phyloP scores from a whole-genome alignment of 768 basidiomycete genomes.

The Leccinum uliginosum region DNA sequence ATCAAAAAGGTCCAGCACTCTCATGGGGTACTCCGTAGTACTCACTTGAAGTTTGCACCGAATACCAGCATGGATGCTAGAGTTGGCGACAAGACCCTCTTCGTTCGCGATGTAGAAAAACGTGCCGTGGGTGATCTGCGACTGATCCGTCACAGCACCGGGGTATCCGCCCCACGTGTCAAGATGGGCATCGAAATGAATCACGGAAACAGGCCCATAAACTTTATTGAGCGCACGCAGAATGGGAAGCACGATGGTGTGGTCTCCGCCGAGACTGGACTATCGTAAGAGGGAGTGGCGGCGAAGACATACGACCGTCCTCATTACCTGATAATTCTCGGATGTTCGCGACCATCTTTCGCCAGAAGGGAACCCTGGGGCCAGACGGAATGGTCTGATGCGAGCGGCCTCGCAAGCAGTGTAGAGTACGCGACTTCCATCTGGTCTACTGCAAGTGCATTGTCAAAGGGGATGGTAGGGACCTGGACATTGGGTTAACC shows the following conservation, averaged over 20 bases:
- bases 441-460: constrained; percentile 77
- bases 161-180: constrained; percentile 52
- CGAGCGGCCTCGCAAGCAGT: constrained; percentile 55
- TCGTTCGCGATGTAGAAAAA: constrained; percentile 80
- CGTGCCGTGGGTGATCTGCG: constrained; percentile 76
- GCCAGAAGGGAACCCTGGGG: constrained; percentile 34
- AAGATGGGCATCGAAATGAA: constrained; percentile 78
- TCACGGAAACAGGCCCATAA: constrained; percentile 78
- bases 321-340: constrained; percentile 61
- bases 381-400: constrained; percentile 21
- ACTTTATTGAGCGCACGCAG: constrained; percentile 72
- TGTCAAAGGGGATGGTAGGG: constrained; percentile 77
- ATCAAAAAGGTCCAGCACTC: neutral
- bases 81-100: constrained; percentile 71
- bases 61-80: constrained; percentile 81
- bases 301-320: neutral
- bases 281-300: neutral
- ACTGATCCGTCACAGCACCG: constrained; percentile 49
- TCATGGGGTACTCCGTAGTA: constrained; percentile 12
- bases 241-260: constrained; percentile 84
- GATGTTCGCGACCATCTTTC: constrained; percentile 61
- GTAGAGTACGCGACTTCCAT: constrained; percentile 84
- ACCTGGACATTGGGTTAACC: constrained; percentile 41
- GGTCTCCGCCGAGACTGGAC: constrained; percentile 69
- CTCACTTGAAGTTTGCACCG: constrained; percentile 65